Percentiles rank a stretch among this genome's conserved stretches.
These are phyloP conservation scores for Phytophthora fragariae DNA, from an alignment of 352 stramenopile species.

Conservation along the genomic window DNA sequence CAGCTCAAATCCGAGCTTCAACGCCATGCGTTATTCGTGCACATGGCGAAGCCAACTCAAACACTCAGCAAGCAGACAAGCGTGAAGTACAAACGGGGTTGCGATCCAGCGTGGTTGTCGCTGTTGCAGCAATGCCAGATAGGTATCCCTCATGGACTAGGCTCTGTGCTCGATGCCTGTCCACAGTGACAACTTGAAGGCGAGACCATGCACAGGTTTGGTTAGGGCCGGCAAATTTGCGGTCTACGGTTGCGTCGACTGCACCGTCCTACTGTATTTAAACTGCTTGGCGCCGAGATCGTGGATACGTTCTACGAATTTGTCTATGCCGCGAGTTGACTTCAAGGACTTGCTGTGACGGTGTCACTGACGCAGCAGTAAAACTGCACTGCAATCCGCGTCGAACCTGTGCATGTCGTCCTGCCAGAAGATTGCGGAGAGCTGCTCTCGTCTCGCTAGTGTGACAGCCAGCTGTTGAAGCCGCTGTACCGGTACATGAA, in stretches of 20 bases:
- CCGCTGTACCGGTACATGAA: neutral
- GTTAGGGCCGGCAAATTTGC: neutral
- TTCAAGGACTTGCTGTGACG: slow-evolving; percentile 13
- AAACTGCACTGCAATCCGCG: neutral
- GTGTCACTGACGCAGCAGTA: neutral
- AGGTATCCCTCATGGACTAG: neutral
- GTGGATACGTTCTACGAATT: slow-evolving; percentile 23
- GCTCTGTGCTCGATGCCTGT: neutral
- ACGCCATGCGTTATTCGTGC: too few relatives aligned
- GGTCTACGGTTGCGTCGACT: neutral
- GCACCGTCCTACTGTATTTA: neutral
- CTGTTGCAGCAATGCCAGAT: slow-evolving; percentile 6
- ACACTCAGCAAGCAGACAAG: too few relatives aligned
- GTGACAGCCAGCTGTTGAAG: neutral
- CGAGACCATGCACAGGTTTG: slow-evolving; percentile 1
- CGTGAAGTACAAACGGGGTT: too few relatives aligned
- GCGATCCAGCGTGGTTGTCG: too few relatives aligned
- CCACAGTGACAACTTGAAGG: slow-evolving; percentile 29
- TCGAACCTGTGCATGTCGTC: neutral
- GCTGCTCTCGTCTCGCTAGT: slow-evolving; percentile 22
- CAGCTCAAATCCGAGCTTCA: neutral
- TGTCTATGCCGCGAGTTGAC: slow-evolving; percentile 28
- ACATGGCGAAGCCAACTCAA: neutral
- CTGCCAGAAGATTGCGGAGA: neutral
- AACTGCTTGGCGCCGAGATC: neutral